A percentile compares a stretch with the other conserved stretches of the same genome.
Evolutionary conservation across 2,329 filamentous ascomycete genomes (phyloP).

Genomic region (Dothideomycetes sp.): DNA sequence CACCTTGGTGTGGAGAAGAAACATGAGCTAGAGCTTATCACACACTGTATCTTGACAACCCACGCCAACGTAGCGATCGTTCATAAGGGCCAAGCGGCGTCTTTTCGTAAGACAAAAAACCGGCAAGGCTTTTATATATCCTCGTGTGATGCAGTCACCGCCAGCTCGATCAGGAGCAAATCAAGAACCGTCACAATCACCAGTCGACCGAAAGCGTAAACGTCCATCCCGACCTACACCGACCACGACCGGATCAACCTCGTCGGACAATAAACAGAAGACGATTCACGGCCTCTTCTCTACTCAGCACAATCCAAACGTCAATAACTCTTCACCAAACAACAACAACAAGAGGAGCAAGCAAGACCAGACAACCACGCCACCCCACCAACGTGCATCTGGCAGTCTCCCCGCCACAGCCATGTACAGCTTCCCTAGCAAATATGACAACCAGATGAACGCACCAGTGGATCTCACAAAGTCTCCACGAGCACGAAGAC

Average conservation of each 20-base stretch:
- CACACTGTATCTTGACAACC: neutral
- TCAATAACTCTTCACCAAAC: constrained; percentile 18
- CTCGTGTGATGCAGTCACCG: neutral
- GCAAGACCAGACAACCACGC: constrained; percentile 15
- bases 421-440: constrained; percentile 43
- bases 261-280: constrained; percentile 21
- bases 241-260: neutral
- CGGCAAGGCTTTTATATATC: neutral
- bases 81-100: neutral
- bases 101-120: no score
- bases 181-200: constrained; percentile 6
- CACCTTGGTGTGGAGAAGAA: neutral
- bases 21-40: neutral
- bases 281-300: constrained; percentile 36
- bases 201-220: constrained; percentile 16
- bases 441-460: constrained; percentile 16
- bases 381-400: constrained; percentile 11
- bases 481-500: constrained; percentile 19
- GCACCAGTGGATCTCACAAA: constrained; percentile 32
- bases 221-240: constrained; percentile 8
- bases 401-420: constrained; percentile 26
- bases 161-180: neutral
- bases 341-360: constrained; percentile 35
- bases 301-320: constrained; percentile 16
- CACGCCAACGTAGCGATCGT: neutral